These are phyloP conservation scores for Claviceps fusiformis DNA, from an alignment of 2,329 filamentous ascomycete genomes.

Conservation along the genomic window DNA sequence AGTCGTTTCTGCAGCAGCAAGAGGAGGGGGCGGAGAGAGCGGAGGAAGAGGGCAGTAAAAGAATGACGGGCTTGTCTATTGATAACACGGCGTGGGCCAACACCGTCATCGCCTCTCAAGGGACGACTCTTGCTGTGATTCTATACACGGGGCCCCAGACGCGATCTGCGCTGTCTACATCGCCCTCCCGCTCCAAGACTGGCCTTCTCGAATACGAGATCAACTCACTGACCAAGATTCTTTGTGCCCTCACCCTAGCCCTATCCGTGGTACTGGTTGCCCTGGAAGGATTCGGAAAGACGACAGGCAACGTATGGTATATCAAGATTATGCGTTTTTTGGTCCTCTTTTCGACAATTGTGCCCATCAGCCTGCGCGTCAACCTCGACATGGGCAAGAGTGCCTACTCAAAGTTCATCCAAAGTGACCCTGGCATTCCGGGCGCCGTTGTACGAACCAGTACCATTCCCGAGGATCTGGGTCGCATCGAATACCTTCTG, in stretches of 20 bases:
- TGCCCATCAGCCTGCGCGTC: constrained; percentile 89
- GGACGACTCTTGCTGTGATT: constrained; percentile 74
- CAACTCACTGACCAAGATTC: constrained; percentile 90
- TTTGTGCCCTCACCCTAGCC: constrained; percentile 76
- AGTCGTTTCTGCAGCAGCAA: constrained; percentile 18
- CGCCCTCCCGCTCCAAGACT: constrained; percentile 82
- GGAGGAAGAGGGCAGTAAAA: constrained; percentile 15
- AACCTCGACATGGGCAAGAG: constrained; percentile 97
- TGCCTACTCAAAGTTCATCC: constrained; percentile 91
- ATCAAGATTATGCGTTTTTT: constrained; percentile 96
- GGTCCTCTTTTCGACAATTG: constrained; percentile 97
- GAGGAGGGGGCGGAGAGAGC: constrained; percentile 2
- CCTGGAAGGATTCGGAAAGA: constrained; percentile 63
- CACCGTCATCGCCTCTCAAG: constrained; percentile 89
- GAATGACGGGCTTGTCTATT: constrained; percentile 67
- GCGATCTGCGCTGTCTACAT: constrained; percentile 83
- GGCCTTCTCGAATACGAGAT: constrained; percentile 92
- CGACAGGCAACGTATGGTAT: constrained; percentile 66
- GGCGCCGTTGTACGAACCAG: constrained; percentile 90
- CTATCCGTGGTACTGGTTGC: constrained; percentile 82
- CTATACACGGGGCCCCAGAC: constrained; percentile 94
- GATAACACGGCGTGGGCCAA: constrained; percentile 99
- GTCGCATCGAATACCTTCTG: constrained; percentile 87
- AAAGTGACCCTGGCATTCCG: constrained; percentile 77
- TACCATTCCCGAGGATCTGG: constrained; percentile 92